phyloP scores from a whole-genome alignment of 139 green algal genomes.

The Pseudopediastrum boryanum region DNA sequence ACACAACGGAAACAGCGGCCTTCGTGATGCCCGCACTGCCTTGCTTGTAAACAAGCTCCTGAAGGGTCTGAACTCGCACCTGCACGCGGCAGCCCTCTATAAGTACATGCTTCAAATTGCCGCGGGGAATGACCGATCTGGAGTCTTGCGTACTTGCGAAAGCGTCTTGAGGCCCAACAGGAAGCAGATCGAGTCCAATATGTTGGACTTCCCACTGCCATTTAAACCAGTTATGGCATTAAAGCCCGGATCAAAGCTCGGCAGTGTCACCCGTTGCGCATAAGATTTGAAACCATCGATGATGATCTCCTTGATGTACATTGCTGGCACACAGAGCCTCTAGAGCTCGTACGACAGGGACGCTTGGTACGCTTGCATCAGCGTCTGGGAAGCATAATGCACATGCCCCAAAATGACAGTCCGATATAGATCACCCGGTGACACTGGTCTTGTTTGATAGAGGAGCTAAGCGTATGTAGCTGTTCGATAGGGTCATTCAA shows the following conservation, averaged over 20 bases:
- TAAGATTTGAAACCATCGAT: slow-evolving; percentile 99
- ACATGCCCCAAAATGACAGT: too few relatives aligned
- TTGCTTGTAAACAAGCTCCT: slow-evolving; percentile 99
- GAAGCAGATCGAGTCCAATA: slow-evolving; percentile 99
- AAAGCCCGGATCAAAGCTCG: slow-evolving; percentile 92
- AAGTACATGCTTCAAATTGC: background rate
- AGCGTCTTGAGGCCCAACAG: slow-evolving; percentile 98
- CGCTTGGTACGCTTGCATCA: too few relatives aligned
- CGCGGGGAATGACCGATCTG: background rate
- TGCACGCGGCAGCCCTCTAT: slow-evolving; percentile 45
- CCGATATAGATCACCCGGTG: too few relatives aligned
- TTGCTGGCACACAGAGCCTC: slow-evolving; percentile 51
- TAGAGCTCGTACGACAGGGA: too few relatives aligned
- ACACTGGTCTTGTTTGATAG: too few relatives aligned
- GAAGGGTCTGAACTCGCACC: slow-evolving; percentile 91
- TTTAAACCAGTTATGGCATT: slow-evolving; percentile 99
- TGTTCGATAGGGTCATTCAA: too few relatives aligned
- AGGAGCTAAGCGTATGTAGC: too few relatives aligned
- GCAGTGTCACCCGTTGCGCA: slow-evolving; percentile 84
- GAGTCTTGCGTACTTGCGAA: slow-evolving; percentile 63
- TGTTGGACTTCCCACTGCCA: slow-evolving; percentile 98
- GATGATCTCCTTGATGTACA: slow-evolving; percentile 96
- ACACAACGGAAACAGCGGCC: slow-evolving; percentile 96
- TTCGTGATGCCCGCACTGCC: slow-evolving; percentile 98
- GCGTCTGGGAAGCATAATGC: too few relatives aligned